These are phyloP conservation scores for Ophiostoma angusticollis DNA, from an alignment of 2,329 filamentous ascomycete species.

Conservation along the genomic window DNA sequence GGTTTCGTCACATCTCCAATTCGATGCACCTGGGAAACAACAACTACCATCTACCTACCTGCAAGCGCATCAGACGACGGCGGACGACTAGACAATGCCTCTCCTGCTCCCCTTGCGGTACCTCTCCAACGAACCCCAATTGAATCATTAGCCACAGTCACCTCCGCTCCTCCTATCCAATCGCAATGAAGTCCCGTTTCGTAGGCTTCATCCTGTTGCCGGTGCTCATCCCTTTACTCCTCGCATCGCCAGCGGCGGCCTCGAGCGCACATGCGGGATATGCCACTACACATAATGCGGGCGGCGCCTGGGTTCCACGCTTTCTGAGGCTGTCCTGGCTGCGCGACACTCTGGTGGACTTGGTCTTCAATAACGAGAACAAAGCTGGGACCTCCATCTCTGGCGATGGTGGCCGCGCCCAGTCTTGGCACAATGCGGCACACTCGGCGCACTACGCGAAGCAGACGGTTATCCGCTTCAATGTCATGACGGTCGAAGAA, in stretches of 20 bases:
- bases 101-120: too few species aligned
- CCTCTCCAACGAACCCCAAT: too few species aligned
- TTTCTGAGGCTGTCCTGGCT: conserved; percentile 39
- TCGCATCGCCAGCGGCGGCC: not conserved
- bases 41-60: too few species aligned
- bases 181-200: conserved; percentile 5
- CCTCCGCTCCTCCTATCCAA: not conserved
- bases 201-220: not conserved
- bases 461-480: conserved; percentile 84
- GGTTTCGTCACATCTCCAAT: too few species aligned
- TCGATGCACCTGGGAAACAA: too few species aligned
- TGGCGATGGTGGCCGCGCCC: not conserved
- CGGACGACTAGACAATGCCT: too few species aligned
- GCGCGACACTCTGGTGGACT: conserved; percentile 24
- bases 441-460: conserved; percentile 45
- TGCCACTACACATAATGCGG: not conserved
- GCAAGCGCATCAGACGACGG: too few species aligned
- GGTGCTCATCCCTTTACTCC: conserved; percentile 1
- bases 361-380: conserved; percentile 4
- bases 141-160: too few species aligned
- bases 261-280: not conserved
- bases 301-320: conserved; percentile 1
- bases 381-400: not conserved
- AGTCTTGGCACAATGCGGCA: conserved; percentile 17
- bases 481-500: conserved; percentile 55